phyloP scores from a whole-genome alignment of 2,329 filamentous ascomycete species.

The Microsporum audouinii region DNA sequence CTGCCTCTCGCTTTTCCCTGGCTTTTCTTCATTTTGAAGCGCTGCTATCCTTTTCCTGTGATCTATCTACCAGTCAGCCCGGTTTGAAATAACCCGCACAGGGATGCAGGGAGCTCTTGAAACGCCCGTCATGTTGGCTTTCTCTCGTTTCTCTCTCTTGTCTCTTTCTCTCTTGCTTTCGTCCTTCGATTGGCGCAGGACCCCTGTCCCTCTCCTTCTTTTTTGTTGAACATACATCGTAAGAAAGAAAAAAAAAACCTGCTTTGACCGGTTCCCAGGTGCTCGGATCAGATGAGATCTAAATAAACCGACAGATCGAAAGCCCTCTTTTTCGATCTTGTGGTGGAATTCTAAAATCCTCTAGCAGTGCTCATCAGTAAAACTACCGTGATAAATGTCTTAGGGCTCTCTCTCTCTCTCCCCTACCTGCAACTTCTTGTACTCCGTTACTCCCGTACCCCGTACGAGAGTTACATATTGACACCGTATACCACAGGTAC shows the following conservation, averaged over 20 bases:
- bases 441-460: not conserved
- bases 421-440: not conserved
- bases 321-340: not conserved
- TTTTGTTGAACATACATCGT: not conserved
- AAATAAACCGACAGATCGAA: not conserved
- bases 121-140: not conserved
- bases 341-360: not conserved
- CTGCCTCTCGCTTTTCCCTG: not conserved
- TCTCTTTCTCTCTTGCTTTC: not conserved
- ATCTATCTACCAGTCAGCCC: not conserved
- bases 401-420: not conserved
- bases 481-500: not conserved
- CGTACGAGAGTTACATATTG: not conserved
- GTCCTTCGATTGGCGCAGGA: not conserved
- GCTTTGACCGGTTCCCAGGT: not conserved
- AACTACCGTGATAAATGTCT: not conserved
- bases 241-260: not conserved
- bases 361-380: not conserved
- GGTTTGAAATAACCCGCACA: not conserved
- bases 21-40: constrained; percentile 1
- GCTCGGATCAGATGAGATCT: not conserved
- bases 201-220: not conserved
- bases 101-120: constrained; percentile 2
- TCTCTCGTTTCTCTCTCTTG: not conserved
- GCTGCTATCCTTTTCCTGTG: constrained; percentile 1